phyloP scores from a whole-genome alignment of 1,284 basidiomycete species.

The Ganoderma leucocontextum region DNA sequence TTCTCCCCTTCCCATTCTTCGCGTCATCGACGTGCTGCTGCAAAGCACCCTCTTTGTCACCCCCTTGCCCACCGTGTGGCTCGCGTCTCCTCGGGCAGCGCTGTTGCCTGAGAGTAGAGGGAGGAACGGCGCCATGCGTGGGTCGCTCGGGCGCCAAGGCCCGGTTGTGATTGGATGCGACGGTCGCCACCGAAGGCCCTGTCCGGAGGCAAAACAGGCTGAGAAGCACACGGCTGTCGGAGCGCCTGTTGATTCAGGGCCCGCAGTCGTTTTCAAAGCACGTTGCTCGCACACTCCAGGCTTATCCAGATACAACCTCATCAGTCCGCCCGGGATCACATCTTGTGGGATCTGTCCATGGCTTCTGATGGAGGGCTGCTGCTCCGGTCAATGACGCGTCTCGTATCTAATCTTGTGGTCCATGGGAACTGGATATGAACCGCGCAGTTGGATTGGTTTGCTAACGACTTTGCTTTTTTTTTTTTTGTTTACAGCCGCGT shows the following conservation, averaged over 20 bases:
- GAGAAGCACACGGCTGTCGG: conserved; percentile 11
- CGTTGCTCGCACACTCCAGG: conserved; percentile 9
- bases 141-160: conserved; percentile 7
- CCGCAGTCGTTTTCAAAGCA: conserved; percentile 11
- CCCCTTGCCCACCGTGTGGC: background rate
- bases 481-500: conserved; percentile 60
- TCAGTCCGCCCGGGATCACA: conserved; percentile 15
- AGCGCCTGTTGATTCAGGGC: conserved; percentile 14
- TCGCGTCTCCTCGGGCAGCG: conserved; percentile 1
- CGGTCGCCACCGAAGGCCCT: conserved; percentile 10
- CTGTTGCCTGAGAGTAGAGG: background rate
- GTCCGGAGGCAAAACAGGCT: conserved; percentile 3
- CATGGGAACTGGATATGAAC: background rate
- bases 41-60: background rate
- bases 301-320: conserved; percentile 10
- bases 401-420: background rate
- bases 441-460: background rate
- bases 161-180: conserved; percentile 4
- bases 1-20: conserved; percentile 5
- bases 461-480: background rate
- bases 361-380: conserved; percentile 17
- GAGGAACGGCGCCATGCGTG: conserved; percentile 11
- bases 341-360: conserved; percentile 16
- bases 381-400: conserved; percentile 13
- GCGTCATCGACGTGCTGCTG: background rate